These are phyloP conservation scores for Schizophyllum commune DNA, from an alignment of 1,284 basidiomycete species.

Conservation along the genomic window DNA sequence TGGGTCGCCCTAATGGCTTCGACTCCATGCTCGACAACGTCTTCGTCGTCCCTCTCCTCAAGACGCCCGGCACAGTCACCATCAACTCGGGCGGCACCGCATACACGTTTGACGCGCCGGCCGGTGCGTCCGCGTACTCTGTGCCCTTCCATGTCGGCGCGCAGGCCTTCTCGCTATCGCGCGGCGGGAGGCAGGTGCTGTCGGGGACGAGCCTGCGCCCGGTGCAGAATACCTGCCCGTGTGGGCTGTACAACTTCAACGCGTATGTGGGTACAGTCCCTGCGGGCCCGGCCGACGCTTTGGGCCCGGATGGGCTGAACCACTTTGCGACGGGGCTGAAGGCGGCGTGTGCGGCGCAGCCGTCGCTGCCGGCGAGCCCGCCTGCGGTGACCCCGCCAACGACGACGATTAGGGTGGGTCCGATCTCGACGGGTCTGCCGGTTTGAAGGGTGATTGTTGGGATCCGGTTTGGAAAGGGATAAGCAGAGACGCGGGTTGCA, in stretches of 20 bases:
- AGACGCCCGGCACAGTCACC: constrained; percentile 19
- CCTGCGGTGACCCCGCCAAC: neutral
- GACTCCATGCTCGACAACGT: constrained; percentile 23
- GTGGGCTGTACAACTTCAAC: constrained; percentile 22
- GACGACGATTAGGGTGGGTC: neutral
- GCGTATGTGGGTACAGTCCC: constrained; percentile 20
- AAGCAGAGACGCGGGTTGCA: too few relatives aligned
- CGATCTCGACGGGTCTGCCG: neutral
- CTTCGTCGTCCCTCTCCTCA: constrained; percentile 25
- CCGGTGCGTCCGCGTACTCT: constrained; percentile 23
- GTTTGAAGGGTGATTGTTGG: neutral
- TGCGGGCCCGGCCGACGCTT: neutral
- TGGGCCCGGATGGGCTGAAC: neutral
- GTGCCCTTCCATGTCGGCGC: constrained; percentile 23
- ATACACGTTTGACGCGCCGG: constrained; percentile 20
- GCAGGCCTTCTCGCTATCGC: constrained; percentile 22
- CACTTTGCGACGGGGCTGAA: constrained; percentile 1
- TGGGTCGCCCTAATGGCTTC: constrained; percentile 22
- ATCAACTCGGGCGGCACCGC: constrained; percentile 24
- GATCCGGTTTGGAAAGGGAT: too few relatives aligned
- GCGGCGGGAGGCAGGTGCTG: constrained; percentile 17
- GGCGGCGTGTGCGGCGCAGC: neutral
- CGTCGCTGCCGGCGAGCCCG: neutral
- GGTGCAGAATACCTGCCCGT: constrained; percentile 18
- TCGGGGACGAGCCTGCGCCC: constrained; percentile 20